phyloP scores from a whole-genome alignment of 345 rosid species.

The Rhodamnia rubescens region DNA sequence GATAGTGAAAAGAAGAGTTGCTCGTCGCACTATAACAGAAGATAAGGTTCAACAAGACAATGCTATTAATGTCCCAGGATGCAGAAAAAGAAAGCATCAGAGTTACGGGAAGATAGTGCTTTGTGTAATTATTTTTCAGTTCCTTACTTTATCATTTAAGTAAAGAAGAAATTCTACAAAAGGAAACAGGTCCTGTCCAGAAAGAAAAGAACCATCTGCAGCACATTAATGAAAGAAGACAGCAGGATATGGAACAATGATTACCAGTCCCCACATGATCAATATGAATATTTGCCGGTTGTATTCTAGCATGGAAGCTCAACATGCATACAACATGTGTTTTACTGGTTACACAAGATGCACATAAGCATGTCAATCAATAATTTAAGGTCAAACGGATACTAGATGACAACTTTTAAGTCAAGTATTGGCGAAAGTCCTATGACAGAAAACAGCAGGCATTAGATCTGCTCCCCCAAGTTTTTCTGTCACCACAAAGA shows the following conservation, averaged over 20 bases:
- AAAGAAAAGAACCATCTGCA: background rate
- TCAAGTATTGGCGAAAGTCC: background rate
- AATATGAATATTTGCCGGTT: background rate
- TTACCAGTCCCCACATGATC: background rate
- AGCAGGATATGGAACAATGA: background rate
- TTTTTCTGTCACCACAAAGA: background rate
- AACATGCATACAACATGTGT: background rate
- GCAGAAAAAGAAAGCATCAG: background rate
- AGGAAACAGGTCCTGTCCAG: background rate
- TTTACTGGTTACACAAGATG: background rate
- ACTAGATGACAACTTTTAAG: background rate
- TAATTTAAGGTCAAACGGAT: background rate
- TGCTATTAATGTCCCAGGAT: background rate
- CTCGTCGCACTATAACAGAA: background rate
- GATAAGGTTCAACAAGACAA: background rate
- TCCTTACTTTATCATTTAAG: background rate
- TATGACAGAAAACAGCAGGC: background rate
- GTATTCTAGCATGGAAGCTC: background rate
- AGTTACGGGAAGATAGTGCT: background rate
- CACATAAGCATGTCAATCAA: background rate
- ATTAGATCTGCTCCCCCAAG: background rate
- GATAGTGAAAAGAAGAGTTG: background rate
- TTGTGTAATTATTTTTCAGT: background rate
- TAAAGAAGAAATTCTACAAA: background rate
- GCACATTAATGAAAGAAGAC: background rate